A percentile compares a stretch with the other conserved stretches of the same genome.
Conservation (phyloP, 495 filamentous ascomycete species). For the Xylaria palmicola region DNA sequence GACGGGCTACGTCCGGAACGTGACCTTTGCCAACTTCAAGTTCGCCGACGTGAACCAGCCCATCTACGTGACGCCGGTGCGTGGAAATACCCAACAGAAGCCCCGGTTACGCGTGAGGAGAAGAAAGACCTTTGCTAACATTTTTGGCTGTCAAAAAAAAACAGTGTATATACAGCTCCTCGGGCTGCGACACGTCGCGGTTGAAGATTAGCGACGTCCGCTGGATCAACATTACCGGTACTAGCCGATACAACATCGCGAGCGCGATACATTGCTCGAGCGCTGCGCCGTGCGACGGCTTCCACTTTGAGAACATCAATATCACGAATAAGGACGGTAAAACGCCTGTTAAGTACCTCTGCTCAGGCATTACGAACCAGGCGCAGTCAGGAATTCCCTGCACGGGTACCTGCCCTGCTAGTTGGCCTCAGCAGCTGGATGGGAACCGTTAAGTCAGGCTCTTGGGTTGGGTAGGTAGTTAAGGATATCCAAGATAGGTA, state of each 20-base stretch:
- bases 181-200: constrained; percentile 51
- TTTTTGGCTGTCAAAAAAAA: constrained; percentile 11
- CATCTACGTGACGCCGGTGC: constrained; percentile 51
- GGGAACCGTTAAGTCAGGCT: constrained; percentile 34
- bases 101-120: too few species aligned
- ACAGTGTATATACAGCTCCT: constrained; percentile 54
- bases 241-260: constrained; percentile 53
- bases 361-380: constrained; percentile 45
- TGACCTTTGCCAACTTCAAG: constrained; percentile 52
- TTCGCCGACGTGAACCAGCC: constrained; percentile 52
- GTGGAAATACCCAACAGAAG: too few species aligned
- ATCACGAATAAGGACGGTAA: constrained; percentile 44
- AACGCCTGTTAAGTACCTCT: constrained; percentile 43
- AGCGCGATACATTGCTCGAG: constrained; percentile 54
- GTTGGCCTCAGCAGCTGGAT: constrained; percentile 45
- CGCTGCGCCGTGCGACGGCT: constrained; percentile 46
- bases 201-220: constrained; percentile 50
- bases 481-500: neutral
- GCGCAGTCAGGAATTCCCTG: constrained; percentile 36
- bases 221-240: constrained; percentile 59
- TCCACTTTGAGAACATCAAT: constrained; percentile 51
- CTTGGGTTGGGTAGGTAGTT: neutral
- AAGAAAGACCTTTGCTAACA: neutral
- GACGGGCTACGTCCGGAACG: constrained; percentile 45
- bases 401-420: constrained; percentile 43